Base-by-base conservation (phyloP, 305 asterid genomes). In the Caryopteris hybrid region DNA sequence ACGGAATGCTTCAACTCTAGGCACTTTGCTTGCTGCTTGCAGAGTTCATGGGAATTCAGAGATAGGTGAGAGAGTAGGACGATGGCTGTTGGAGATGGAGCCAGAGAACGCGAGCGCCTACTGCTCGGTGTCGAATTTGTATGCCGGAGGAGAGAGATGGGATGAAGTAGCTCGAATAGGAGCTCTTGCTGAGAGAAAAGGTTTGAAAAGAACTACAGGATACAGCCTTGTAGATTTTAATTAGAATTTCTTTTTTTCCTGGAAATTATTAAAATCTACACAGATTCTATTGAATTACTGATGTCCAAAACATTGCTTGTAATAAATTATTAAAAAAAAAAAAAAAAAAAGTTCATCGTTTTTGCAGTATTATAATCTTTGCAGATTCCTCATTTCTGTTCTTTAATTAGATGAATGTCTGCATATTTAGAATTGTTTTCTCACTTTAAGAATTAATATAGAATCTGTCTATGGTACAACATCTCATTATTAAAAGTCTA, bases 81-180 rank as follows among this genome's bases (percentile, higher is more conserved):
- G 53, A 23, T 78, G 81, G 85, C 71, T 80, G 5, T 29, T 84
- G 81, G 80, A 82, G 11, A 17, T 79, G 42, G 88, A 79, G 51
- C 83, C 84, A n/a, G 74, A 64, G 6, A 78, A 67, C 59, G 42
- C 79, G 8, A 83, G 87, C 48, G 64, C 50, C 8, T 79, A 84
- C 47, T 74, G 77, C 71, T 79, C 83, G 51, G 68, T 84, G 14
- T 80, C 90, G 23, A 82, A 87, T 68, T 14, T 87, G 23, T 80
- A 71, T 50, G 94, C 90, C 1, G 85, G 67, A 53, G 81, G 68
- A 56, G 85, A 69, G n/a, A 83, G 68, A 64, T 87, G 94, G 94
- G 85, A 83, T 56, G 74, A 73, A 60, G 87, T 68, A 10, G 82
- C 77, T 1, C 16, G 34, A 3, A 34, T 84, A 31, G 81, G 84